Percentiles rank a stretch among this genome's conserved stretches.
phyloP scores from a whole-genome alignment of 2,329 filamentous ascomycete genomes.

The Clonostachys chloroleuca region DNA sequence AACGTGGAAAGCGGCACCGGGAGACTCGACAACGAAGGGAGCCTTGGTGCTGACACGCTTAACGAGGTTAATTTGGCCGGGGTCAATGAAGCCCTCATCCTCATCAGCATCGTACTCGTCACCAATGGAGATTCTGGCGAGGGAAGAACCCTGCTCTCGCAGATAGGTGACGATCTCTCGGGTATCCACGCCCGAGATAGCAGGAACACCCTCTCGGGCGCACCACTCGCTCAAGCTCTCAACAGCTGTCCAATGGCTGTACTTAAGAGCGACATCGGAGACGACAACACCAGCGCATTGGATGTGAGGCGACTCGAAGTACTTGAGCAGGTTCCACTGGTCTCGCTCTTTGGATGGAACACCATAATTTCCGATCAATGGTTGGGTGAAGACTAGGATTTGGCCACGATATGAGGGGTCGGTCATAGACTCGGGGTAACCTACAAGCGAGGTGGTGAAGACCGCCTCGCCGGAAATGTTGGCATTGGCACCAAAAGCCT shows the following conservation, averaged over 20 bases:
- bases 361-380: slow-evolving; percentile 97
- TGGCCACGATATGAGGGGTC: slow-evolving; percentile 88
- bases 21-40: slow-evolving; percentile 89
- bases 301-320: slow-evolving; percentile 97
- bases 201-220: slow-evolving; percentile 89
- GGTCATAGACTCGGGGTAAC: slow-evolving; percentile 93
- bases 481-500: slow-evolving; percentile 91
- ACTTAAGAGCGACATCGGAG: slow-evolving; percentile 86
- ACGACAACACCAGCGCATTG: slow-evolving; percentile 96
- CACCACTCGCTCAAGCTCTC: slow-evolving; percentile 94
- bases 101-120: slow-evolving; percentile 98
- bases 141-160: slow-evolving; percentile 92
- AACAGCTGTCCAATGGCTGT: slow-evolving; percentile 98
- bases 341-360: slow-evolving; percentile 85
- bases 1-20: slow-evolving; percentile 80
- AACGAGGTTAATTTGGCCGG: slow-evolving; percentile 94
- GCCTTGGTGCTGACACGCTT: slow-evolving; percentile 97
- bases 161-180: slow-evolving; percentile 94
- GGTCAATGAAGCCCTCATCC: slow-evolving; percentile 93
- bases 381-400: slow-evolving; percentile 97
- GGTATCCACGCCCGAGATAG: slow-evolving; percentile 95
- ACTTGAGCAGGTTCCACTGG: slow-evolving; percentile 85
- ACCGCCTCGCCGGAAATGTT: slow-evolving; percentile 98
- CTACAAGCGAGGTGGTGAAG: slow-evolving; percentile 96
- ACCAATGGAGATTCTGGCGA: slow-evolving; percentile 89